Evolutionary conservation across 305 asterid genomes (phyloP).

Genomic region (Fraxinus albicans): DNA sequence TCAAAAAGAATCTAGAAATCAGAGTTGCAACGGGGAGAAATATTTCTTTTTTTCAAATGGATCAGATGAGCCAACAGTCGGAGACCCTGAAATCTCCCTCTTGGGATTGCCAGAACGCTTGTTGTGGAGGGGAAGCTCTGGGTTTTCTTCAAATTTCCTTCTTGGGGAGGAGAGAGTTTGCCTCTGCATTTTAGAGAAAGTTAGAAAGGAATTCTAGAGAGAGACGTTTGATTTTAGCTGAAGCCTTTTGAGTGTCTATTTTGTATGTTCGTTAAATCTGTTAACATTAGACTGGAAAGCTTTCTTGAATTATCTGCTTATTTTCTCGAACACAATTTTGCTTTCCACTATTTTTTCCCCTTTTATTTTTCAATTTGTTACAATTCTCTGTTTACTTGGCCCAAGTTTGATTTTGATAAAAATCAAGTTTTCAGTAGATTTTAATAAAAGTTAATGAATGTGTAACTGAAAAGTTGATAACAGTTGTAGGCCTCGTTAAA

Average conservation of each 20-base stretch:
- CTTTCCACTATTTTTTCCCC: neutral
- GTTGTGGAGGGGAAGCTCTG: constrained; percentile 29
- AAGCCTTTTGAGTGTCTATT: neutral
- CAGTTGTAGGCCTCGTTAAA: too few species aligned
- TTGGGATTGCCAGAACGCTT: neutral
- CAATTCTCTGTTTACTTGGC: too few species aligned
- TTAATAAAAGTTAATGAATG: too few species aligned
- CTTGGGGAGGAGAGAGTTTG: constrained; percentile 17
- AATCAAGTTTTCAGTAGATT: too few species aligned
- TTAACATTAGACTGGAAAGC: neutral
- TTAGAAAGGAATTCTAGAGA: too few species aligned
- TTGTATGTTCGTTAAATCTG: neutral
- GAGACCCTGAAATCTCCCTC: constrained; percentile 20
- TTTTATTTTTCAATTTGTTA: neutral
- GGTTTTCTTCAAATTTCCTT: constrained; percentile 20
- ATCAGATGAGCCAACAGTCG: constrained; percentile 34
- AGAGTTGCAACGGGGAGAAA: neutral
- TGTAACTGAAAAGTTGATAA: too few species aligned
- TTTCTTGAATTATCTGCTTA: neutral
- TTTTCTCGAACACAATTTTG: neutral
- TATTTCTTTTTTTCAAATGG: constrained; percentile 17
- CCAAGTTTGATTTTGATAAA: too few species aligned
- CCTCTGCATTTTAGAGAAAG: constrained; percentile 25
- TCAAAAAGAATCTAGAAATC: neutral
- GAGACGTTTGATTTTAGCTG: neutral